phyloP scores from a whole-genome alignment of 345 rosid genomes.

The Linum lewisii region DNA sequence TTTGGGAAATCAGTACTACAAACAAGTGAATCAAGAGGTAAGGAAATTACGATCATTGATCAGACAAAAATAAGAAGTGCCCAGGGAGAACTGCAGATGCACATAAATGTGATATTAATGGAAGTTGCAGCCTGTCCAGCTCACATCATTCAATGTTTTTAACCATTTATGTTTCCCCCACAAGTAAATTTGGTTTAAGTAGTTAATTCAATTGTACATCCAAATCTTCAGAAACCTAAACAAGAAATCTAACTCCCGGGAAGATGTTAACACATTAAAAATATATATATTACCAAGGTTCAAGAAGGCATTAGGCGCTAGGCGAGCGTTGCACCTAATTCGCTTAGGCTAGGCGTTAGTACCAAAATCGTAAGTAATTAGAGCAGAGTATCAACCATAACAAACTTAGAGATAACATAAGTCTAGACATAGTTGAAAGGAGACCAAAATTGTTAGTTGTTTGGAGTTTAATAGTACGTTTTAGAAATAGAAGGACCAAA shows the following conservation, averaged over 20 bases:
- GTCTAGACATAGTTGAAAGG: no score
- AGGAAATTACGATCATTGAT: conserved; percentile 4
- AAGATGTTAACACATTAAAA: neutral
- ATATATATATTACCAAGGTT: no score
- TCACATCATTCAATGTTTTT: neutral
- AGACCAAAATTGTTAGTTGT: no score
- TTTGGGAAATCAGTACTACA: conserved; percentile 38
- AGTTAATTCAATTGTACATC: neutral
- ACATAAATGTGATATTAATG: neutral
- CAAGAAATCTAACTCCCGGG: neutral
- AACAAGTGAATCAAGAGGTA: conserved; percentile 17
- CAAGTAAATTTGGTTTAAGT: neutral
- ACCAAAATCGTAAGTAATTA: no score
- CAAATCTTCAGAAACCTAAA: neutral
- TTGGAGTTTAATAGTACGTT: no score
- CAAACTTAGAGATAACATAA: no score
- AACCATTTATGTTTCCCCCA: neutral
- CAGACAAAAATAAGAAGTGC: conserved; percentile 3
- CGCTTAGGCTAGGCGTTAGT: no score
- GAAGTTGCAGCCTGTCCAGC: neutral
- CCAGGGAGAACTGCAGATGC: neutral
- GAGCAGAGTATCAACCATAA: no score
- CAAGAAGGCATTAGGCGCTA: no score
- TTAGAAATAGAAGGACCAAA: no score
- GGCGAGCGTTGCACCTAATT: no score